phyloP scores from a whole-genome alignment of 1,284 basidiomycete species.

The Puccinia novopanici region DNA sequence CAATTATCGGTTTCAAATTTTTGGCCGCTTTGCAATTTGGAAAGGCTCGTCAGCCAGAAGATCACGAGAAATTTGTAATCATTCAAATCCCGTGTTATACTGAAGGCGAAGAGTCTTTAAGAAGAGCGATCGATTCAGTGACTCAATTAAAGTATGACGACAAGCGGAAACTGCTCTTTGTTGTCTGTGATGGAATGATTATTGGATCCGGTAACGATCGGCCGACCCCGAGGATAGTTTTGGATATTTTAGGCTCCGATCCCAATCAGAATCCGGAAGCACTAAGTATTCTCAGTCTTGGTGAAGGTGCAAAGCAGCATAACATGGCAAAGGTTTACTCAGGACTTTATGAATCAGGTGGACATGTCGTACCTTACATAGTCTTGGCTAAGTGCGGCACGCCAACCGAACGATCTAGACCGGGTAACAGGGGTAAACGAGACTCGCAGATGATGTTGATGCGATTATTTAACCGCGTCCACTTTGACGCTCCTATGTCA shows the following conservation, averaged over 20 bases:
- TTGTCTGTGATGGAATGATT: slow-evolving; percentile 99
- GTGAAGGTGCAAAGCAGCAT: slow-evolving; percentile 91
- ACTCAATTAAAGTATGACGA: slow-evolving; percentile 95
- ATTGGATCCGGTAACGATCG: slow-evolving; percentile 92
- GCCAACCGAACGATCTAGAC: slow-evolving; percentile 85
- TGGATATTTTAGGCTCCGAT: slow-evolving; percentile 94
- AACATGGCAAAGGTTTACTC: slow-evolving; percentile 99
- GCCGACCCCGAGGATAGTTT: slow-evolving; percentile 80
- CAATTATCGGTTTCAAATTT: slow-evolving; percentile 98
- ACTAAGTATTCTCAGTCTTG: slow-evolving; percentile 86
- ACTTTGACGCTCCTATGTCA: slow-evolving; percentile 95
- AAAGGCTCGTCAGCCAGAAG: slow-evolving; percentile 79
- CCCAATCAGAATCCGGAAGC: slow-evolving; percentile 91
- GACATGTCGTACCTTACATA: slow-evolving; percentile 94
- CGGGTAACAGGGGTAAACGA: slow-evolving; percentile 94
- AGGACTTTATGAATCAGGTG: slow-evolving; percentile 87
- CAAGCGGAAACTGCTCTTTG: slow-evolving; percentile 89
- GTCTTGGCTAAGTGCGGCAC: slow-evolving; percentile 97
- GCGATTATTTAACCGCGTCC: slow-evolving; percentile 97
- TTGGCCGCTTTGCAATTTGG: slow-evolving; percentile 88
- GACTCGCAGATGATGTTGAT: slow-evolving; percentile 95
- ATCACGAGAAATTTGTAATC: slow-evolving; percentile 97
- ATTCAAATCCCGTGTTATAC: slow-evolving; percentile 98
- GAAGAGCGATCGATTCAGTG: slow-evolving; percentile 88
- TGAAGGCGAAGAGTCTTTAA: slow-evolving; percentile 84